A percentile compares a stretch with the other conserved stretches of the same genome.
These are phyloP conservation scores for Candida vaughaniae DNA, from an alignment of 805 yeast species.

Conservation along the genomic window DNA sequence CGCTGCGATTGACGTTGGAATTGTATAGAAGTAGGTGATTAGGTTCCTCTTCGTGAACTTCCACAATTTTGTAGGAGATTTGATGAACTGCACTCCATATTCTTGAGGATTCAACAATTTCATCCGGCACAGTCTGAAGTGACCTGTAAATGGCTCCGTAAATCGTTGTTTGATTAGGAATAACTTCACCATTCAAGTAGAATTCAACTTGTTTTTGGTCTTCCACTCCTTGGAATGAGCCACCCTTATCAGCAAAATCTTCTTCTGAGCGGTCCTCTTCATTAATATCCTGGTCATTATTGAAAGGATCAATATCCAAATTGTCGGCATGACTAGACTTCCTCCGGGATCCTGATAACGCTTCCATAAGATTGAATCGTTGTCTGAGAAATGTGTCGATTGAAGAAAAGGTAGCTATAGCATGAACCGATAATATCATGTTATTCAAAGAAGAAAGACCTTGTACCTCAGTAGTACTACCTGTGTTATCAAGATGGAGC, in stretches of 20 bases:
- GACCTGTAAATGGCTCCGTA: constrained; percentile 70
- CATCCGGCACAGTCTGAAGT: constrained; percentile 37
- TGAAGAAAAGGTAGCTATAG: constrained; percentile 58
- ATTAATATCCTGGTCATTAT: constrained; percentile 7
- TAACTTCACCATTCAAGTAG: constrained; percentile 50
- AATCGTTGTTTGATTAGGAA: constrained; percentile 68
- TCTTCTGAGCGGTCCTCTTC: constrained; percentile 5
- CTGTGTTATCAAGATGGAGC: constrained; percentile 29
- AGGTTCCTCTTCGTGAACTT: constrained; percentile 9
- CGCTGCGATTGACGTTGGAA: constrained; percentile 16
- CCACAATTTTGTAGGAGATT: constrained; percentile 8
- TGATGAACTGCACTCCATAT: constrained; percentile 61
- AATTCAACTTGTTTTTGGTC: constrained; percentile 47
- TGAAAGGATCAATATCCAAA: background rate
- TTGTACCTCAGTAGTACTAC: constrained; percentile 8
- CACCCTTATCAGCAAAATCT: constrained; percentile 2
- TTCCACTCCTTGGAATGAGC: background rate
- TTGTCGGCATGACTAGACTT: constrained; percentile 1
- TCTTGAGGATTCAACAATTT: constrained; percentile 42
- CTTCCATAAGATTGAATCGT: constrained; percentile 33
- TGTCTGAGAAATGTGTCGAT: constrained; percentile 48
- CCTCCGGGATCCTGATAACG: constrained; percentile 12
- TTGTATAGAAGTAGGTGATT: constrained; percentile 8
- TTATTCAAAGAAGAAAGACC: constrained; percentile 25
- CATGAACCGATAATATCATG: constrained; percentile 52